Evolutionary conservation across 2,329 filamentous ascomycete genomes (phyloP).

Genomic region (Thermothelomyces thermophilus): DNA sequence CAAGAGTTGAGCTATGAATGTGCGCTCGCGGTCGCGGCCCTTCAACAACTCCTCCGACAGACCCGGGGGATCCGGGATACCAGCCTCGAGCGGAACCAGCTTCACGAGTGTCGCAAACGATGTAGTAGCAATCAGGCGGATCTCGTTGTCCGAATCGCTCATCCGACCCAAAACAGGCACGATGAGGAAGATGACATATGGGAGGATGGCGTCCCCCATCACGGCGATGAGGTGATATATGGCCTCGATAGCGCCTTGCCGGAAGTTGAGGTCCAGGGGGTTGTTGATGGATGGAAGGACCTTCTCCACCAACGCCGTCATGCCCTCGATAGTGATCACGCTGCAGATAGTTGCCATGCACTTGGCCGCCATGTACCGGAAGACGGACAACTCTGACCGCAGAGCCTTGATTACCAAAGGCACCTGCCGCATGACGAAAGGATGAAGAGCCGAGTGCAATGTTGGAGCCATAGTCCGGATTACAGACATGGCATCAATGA

Average conservation of each 20-base stretch:
- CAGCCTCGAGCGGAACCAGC: constrained; percentile 90
- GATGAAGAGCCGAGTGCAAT: constrained; percentile 65
- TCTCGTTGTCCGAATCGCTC: constrained; percentile 96
- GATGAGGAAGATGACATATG: constrained; percentile 98
- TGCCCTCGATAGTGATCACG: constrained; percentile 87
- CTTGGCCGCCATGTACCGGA: constrained; percentile 94
- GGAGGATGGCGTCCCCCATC: constrained; percentile 93
- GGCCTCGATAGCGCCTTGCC: constrained; percentile 89
- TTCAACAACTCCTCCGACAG: constrained; percentile 81
- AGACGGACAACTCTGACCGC: constrained; percentile 81
- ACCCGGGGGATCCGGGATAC: constrained; percentile 92
- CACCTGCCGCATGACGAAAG: constrained; percentile 76
- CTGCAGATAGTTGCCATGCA: constrained; percentile 97
- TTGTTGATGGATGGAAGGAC: constrained; percentile 90
- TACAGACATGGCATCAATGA: constrained; percentile 89
- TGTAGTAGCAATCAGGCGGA: constrained; percentile 88
- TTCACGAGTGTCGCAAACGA: constrained; percentile 97
- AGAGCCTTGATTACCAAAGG: constrained; percentile 82
- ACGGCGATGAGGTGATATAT: constrained; percentile 97
- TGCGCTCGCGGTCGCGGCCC: constrained; percentile 87
- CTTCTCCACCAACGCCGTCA: constrained; percentile 91
- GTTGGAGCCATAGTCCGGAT: constrained; percentile 91
- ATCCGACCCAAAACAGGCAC: constrained; percentile 94
- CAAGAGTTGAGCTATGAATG: constrained; percentile 93
- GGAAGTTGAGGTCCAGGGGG: constrained; percentile 75